phyloP scores from a whole-genome alignment of 2,329 filamentous ascomycete species.

The Calcarisporium arbuscula region DNA sequence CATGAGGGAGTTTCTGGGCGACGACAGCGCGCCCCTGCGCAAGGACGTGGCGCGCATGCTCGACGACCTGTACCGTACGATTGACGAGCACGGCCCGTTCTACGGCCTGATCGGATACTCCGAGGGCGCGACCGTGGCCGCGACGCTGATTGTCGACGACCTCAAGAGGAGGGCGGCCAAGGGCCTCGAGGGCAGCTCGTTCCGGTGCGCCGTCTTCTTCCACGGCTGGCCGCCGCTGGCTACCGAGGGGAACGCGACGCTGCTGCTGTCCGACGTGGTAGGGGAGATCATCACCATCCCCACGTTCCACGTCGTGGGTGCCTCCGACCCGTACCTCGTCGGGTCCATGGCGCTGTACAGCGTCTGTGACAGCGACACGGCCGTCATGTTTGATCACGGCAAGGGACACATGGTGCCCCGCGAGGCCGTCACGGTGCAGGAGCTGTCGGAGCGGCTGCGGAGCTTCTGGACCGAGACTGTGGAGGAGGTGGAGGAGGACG shows the following conservation, averaged over 20 bases:
- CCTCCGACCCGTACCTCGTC: conserved; percentile 50
- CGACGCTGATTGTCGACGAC: conserved; percentile 43
- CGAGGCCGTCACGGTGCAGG: conserved; percentile 39
- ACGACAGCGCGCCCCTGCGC: too few relatives aligned
- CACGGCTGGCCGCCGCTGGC: conserved; percentile 44
- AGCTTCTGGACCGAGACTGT: too few relatives aligned
- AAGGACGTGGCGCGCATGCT: too few relatives aligned
- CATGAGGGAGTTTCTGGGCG: too few relatives aligned
- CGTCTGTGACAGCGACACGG: conserved; percentile 50
- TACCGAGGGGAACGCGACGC: conserved; percentile 25
- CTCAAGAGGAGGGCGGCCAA: conserved; percentile 6
- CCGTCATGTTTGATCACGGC: conserved; percentile 55
- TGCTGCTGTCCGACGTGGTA: conserved; percentile 39
- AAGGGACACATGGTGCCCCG: conserved; percentile 56
- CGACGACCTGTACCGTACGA: too few relatives aligned
- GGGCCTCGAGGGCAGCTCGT: conserved; percentile 11
- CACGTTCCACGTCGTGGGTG: conserved; percentile 44
- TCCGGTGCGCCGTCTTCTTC: conserved; percentile 43
- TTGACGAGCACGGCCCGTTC: too few relatives aligned
- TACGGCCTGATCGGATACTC: conserved; percentile 50
- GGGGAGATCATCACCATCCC: conserved; percentile 41
- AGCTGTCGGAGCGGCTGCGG: too few relatives aligned
- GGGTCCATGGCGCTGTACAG: conserved; percentile 54
- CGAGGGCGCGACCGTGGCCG: conserved; percentile 49
- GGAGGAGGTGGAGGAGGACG: too few relatives aligned